Conservation (phyloP, 371 early-diverging fungal species). For the Massospora cicadina region DNA sequence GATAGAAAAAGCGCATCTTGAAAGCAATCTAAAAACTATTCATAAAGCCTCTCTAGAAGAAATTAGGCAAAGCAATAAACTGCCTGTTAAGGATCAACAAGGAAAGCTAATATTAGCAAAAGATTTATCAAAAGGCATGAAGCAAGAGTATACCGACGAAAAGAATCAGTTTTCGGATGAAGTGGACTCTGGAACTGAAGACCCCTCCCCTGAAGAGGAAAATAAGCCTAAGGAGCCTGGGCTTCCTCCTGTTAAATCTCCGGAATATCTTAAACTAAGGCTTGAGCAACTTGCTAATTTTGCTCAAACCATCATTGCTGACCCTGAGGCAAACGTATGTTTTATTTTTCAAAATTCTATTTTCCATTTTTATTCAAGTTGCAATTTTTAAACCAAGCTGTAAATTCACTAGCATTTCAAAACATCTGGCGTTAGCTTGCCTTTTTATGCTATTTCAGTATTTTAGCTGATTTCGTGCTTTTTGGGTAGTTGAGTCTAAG, state of each 20-base stretch:
- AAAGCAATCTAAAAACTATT: neutral
- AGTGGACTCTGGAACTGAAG: neutral
- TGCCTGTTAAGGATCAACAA: conserved; percentile 4
- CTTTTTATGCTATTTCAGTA: no score
- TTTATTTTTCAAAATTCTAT: neutral
- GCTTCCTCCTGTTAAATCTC: neutral
- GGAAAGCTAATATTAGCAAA: conserved; percentile 12
- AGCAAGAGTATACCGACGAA: neutral
- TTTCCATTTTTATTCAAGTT: no score
- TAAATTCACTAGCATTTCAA: no score
- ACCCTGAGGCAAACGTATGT: conserved; percentile 54
- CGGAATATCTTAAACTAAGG: conserved; percentile 39
- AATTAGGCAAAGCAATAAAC: neutral
- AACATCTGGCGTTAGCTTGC: no score
- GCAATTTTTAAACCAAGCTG: no score
- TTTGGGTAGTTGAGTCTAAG: no score
- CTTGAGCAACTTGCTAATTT: conserved; percentile 51
- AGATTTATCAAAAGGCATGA: conserved; percentile 1
- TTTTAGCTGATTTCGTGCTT: no score
- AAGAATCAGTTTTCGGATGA: neutral
- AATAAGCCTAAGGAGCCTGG: neutral
- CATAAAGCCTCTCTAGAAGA: neutral
- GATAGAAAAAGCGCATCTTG: neutral
- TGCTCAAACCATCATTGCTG: conserved; percentile 51
- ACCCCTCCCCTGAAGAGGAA: conserved; percentile 4